phyloP scores from a whole-genome alignment of 148 eudicot genomes.

The Fallopia convolvulus region DNA sequence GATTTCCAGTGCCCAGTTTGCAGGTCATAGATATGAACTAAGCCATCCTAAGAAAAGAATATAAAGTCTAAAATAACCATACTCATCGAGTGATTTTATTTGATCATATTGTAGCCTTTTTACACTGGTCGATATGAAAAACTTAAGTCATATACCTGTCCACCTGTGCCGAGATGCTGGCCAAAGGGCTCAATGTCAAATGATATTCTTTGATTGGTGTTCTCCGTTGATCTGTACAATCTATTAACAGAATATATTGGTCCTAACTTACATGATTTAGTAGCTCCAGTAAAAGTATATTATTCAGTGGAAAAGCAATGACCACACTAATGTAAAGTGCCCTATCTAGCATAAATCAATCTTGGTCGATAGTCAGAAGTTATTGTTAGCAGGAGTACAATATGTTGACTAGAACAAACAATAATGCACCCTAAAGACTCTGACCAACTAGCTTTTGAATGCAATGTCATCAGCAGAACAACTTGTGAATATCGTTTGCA shows the following conservation, averaged over 20 bases:
- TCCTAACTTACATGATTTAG: not conserved
- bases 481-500: not conserved
- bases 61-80: not conserved
- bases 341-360: not conserved
- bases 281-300: not conserved
- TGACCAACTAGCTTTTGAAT: not conserved
- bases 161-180: conserved; percentile 91
- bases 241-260: conserved; percentile 23
- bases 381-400: not conserved
- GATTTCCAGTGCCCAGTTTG: conserved; percentile 95
- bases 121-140: not conserved
- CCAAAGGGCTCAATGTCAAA: conserved; percentile 91
- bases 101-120: not conserved
- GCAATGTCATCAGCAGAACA: not conserved
- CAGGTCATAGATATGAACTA: conserved; percentile 87
- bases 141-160: conserved; percentile 51
- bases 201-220: conserved; percentile 82
- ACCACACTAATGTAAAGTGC: not conserved
- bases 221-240: conserved; percentile 83
- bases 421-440: not conserved
- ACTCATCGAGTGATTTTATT: not conserved
- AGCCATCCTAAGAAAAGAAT: conserved; percentile 54
- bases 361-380: not conserved
- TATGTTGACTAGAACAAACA: not conserved
- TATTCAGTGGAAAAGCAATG: not conserved